Base-by-base conservation (phyloP, 768 basidiomycete species). In the Suillus subluteus region DNA sequence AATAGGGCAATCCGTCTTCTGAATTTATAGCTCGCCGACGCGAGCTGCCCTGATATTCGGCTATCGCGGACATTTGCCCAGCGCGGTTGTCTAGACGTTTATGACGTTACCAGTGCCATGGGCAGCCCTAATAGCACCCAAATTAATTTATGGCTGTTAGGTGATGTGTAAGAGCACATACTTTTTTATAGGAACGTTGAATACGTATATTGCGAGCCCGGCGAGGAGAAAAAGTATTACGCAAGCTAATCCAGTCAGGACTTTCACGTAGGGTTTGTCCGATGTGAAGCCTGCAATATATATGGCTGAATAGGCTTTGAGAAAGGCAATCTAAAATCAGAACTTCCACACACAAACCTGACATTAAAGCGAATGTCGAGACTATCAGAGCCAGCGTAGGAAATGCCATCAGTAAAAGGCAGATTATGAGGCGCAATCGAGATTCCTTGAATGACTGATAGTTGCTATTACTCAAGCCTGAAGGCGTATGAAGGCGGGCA, bases 221-320 rank as follows among this genome's bases (percentile, higher is more conserved):
- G 1, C 5, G 2, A 55, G 54, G 32, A 6, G 1, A 21, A 21
- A 0, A 9, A 55, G 1, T 21, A 21, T 11, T 11, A 0, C 9
- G 18, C 18, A 35, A 11, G 1, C 18, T n/a, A 1, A 2, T n/a
- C 1, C 55, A 13, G 11, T n/a, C 32, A 56, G 21, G 6, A 12
- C 3, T 35, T 7, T 35, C 21, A 35, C 5, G 21, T n/a, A 13
- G 6, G 3, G 21, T n/a, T 56, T 12, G 21, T 56, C 21, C 5
- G 32, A 56, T 35, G 21, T n/a, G 21, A 56, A 1, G 32, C 55
- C 35, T 35, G 55, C 32, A 35, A 13, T 56, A 21, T n/a, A 35
- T 6, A 56, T 6, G 6, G 55, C 55, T 56, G 21, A n/a, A n/a
- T 5, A 35, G 32, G 21, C 21, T 6, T 35, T 56, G 12, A 56